Evolutionary conservation across 139 green algal species (phyloP), one percentile per base, ranked within the genome.

Genomic region (Picochlorum sp.): DNA sequence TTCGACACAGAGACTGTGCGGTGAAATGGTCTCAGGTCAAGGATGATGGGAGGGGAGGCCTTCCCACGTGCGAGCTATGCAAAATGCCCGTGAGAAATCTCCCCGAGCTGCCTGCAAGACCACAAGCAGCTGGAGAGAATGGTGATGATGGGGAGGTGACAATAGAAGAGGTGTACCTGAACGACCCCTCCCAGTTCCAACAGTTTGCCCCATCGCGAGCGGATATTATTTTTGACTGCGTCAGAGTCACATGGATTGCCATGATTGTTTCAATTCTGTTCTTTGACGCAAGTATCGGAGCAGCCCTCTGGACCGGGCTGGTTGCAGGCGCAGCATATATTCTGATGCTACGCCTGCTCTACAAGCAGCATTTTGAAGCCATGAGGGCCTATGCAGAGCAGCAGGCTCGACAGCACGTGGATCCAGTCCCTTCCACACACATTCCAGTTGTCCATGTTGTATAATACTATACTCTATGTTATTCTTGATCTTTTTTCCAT

Each of bases 1-100:
- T 95, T 69, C 67, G 88, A 28, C 88, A 95, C 72, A 63, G 71
- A 4, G 68, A 65, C 6, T 95, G 88, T 56, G 88, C 86, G 2
- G 74, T 87, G 16, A 91, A 94, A 65, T 95, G 88, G 88, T 76
- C 77, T 49, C 72, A 82, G 47, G 85, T 94, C 24, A 84, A 87
- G 77, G 77, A 64, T 16, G 68, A 75, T 62, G 67, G 61, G 45
- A 67, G 21, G 3, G 37, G 58, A 24, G 80, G 80, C 24, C 61
- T 78, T 52, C 45, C 68, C n/a, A 49, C 78, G 11, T 88, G 82
- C 62, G 80, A 86, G 63, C 70, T 89, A 64, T 89, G 84, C 81
- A 89, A 90, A 63, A 24, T 60, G 20, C 50, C 63, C 26, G 67
- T 85, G 7, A 52, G 47, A 41, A 86, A 86, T 68, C 69, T 87